These are phyloP conservation scores for Saccharomycopsis selenospora DNA, from an alignment of 805 yeast species.

Conservation along the genomic window DNA sequence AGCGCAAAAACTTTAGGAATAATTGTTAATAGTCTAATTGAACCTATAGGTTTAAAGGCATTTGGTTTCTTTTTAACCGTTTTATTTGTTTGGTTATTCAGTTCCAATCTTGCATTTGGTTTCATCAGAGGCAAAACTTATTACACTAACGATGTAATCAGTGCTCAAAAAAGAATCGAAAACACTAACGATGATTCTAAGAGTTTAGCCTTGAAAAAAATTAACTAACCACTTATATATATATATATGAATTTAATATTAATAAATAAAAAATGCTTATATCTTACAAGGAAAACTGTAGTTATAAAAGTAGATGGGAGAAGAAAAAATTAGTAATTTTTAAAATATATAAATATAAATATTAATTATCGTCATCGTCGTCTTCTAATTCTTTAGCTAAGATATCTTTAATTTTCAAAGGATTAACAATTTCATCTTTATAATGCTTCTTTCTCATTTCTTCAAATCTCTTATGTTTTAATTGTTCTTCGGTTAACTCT, in stretches of 20 bases:
- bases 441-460: constrained; percentile 77
- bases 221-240: no score
- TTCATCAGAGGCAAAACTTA: constrained; percentile 51
- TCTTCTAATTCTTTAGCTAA: constrained; percentile 24
- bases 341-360: no score
- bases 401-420: constrained; percentile 27
- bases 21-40: constrained; percentile 53
- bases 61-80: constrained; percentile 24
- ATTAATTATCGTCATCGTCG: constrained; percentile 29
- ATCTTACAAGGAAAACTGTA: no score
- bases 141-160: constrained; percentile 23
- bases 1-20: constrained; percentile 59
- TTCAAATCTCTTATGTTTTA: constrained; percentile 62
- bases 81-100: constrained; percentile 32
- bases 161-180: neutral
- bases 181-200: no score
- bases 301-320: no score
- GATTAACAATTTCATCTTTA: constrained; percentile 44
- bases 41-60: constrained; percentile 60
- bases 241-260: no score
- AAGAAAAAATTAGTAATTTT: no score
- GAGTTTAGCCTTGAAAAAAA: neutral
- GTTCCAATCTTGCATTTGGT: constrained; percentile 60
- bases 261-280: no score
- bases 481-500: constrained; percentile 28